phyloP scores from a whole-genome alignment of 805 yeast species.

The Barnettozyma wickerhamii region DNA sequence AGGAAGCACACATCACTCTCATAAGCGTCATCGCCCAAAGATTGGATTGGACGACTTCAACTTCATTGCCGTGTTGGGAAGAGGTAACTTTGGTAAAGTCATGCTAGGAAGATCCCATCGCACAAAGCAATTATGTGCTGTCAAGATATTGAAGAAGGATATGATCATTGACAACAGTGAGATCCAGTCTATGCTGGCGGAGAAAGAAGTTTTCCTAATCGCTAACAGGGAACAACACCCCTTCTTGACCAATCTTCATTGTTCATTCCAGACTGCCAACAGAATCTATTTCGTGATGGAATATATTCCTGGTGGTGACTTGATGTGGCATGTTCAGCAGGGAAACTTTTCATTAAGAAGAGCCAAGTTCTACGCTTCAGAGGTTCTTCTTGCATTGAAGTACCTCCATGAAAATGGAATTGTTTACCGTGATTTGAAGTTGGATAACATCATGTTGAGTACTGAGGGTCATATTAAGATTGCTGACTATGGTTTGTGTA shows the following conservation, averaged over 20 bases:
- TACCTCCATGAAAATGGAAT: slow-evolving; percentile 95
- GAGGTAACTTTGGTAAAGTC: slow-evolving; percentile 98
- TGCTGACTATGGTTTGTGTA: slow-evolving; percentile 97
- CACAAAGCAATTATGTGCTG: slow-evolving; percentile 81
- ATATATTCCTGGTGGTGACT: slow-evolving; percentile 95
- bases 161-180: slow-evolving; percentile 94
- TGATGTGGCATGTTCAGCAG: slow-evolving; percentile 99
- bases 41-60: slow-evolving; percentile 94
- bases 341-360: slow-evolving; percentile 82
- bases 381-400: slow-evolving; percentile 84
- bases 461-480: slow-evolving; percentile 92
- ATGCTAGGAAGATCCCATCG: slow-evolving; percentile 93
- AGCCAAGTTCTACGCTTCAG: slow-evolving; percentile 97
- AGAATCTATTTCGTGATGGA: slow-evolving; percentile 98
- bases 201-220: slow-evolving; percentile 80
- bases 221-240: slow-evolving; percentile 92
- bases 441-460: slow-evolving; percentile 88
- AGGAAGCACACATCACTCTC: slow-evolving; percentile 15
- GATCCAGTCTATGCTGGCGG: slow-evolving; percentile 91
- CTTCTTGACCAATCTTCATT: slow-evolving; percentile 81
- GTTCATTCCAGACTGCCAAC: slow-evolving; percentile 97
- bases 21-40: slow-evolving; percentile 51
- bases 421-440: slow-evolving; percentile 91
- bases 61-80: slow-evolving; percentile 91
- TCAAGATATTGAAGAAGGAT: slow-evolving; percentile 93